Percentiles rank a stretch among this genome's conserved stretches.
Conservation (phyloP, 805 yeast species). For the Saccharomycopsis fibuligera region DNA sequence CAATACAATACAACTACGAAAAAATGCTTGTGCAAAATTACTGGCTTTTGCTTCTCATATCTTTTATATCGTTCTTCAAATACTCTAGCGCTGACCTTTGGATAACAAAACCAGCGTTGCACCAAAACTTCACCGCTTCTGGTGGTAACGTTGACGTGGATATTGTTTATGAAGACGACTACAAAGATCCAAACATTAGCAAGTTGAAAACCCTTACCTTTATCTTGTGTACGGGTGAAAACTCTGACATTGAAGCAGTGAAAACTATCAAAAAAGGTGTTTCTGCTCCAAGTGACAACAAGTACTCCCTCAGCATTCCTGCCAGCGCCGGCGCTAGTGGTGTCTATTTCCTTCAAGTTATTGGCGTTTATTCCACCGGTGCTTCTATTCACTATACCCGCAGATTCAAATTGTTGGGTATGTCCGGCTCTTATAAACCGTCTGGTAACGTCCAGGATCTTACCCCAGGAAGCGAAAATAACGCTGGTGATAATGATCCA, state of each 20-base stretch:
- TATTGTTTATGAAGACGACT: conserved; percentile 53
- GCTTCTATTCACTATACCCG: conserved; percentile 60
- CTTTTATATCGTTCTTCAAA: neutral
- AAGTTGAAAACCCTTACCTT: conserved; percentile 44
- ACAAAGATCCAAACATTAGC: conserved; percentile 38
- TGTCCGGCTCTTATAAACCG: conserved; percentile 60
- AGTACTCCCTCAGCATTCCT: conserved; percentile 37
- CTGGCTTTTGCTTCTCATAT: neutral
- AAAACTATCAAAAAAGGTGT: conserved; percentile 28
- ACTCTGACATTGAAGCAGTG: conserved; percentile 39
- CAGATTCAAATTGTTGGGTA: conserved; percentile 58
- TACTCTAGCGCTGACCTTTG: conserved; percentile 25
- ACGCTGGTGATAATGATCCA: conserved; percentile 27
- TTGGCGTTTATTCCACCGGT: conserved; percentile 38
- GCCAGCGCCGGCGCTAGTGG: conserved; percentile 54
- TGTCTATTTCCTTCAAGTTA: conserved; percentile 64
- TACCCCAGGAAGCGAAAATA: conserved; percentile 37
- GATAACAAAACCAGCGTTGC: conserved; percentile 24
- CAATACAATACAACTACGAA: neutral
- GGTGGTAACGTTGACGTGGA: conserved; percentile 28
- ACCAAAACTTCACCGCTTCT: conserved; percentile 23
- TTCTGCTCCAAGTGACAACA: conserved; percentile 27
- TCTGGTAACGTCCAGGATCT: conserved; percentile 39
- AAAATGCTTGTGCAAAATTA: neutral
- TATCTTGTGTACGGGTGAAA: conserved; percentile 63